A percentile compares a stretch with the other conserved stretches of the same genome.
Evolutionary conservation across 768 basidiomycete genomes (phyloP).

Genomic region (Lactarius tabidus): DNA sequence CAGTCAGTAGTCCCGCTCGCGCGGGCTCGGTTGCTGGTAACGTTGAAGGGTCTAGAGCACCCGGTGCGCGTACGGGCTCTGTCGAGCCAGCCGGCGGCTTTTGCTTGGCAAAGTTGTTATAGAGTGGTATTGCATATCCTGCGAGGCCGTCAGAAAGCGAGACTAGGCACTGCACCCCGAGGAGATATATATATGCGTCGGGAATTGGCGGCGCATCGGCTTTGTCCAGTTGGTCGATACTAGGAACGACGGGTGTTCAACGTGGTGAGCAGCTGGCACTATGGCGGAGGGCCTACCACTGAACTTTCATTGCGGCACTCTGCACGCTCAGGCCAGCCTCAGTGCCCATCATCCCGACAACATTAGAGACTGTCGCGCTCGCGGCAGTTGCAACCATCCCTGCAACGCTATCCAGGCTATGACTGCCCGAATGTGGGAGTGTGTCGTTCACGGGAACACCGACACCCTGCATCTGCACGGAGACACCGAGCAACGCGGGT

Average conservation of each 20-base stretch:
- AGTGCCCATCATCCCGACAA: constrained; percentile 80
- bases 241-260: constrained; percentile 30
- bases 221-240: constrained; percentile 98
- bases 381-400: constrained; percentile 83
- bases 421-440: constrained; percentile 41
- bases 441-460: constrained; percentile 48
- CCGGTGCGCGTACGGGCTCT: constrained; percentile 63
- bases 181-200: constrained; percentile 89
- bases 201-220: constrained; percentile 92
- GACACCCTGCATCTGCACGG: constrained; percentile 76
- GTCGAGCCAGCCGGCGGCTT: constrained; percentile 57
- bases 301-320: constrained; percentile 79
- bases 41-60: constrained; percentile 59
- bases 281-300: constrained; percentile 56
- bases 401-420: constrained; percentile 65
- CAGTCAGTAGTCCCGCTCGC: constrained; percentile 54
- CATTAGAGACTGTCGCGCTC: constrained; percentile 77
- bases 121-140: constrained; percentile 68
- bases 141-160: constrained; percentile 86
- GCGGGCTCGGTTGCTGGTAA: constrained; percentile 53
- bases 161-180: constrained; percentile 83
- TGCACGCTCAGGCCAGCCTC: constrained; percentile 69
- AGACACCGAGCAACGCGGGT: constrained; percentile 75
- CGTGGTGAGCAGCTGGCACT: constrained; percentile 2
- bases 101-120: constrained; percentile 65